Evolutionary conservation across 345 rosid genomes (phyloP).

Genomic region (Turritis glabra): DNA sequence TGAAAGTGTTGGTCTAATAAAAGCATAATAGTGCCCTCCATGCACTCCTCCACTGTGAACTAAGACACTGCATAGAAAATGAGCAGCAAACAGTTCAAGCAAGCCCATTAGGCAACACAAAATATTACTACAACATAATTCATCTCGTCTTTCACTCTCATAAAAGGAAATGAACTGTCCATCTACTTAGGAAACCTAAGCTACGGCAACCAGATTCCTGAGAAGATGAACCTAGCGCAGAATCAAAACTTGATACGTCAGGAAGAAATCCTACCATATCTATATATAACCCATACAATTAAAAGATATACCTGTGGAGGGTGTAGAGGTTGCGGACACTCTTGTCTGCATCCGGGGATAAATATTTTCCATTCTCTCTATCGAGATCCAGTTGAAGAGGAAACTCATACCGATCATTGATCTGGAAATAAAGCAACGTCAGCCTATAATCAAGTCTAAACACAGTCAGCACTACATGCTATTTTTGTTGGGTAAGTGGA

Average conservation of each 20-base stretch:
- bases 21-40: conserved; percentile 98
- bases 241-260: conserved; percentile 1
- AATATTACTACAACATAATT: neutral
- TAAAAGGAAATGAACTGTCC: neutral
- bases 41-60: conserved; percentile 99
- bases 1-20: conserved; percentile 87
- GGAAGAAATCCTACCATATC: neutral
- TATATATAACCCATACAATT: neutral
- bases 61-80: conserved; percentile 62
- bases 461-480: conserved; percentile 9
- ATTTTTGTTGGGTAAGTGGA: conserved; percentile 10
- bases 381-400: conserved; percentile 96
- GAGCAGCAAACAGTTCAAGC: conserved; percentile 23
- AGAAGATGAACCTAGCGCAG: conserved; percentile 6
- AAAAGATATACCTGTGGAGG: conserved; percentile 70
- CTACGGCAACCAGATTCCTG: neutral
- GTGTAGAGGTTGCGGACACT: conserved; percentile 89
- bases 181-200: neutral
- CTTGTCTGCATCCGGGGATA: conserved; percentile 91
- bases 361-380: conserved; percentile 78
- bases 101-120: conserved; percentile 1
- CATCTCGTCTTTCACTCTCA: conserved; percentile 9
- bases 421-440: conserved; percentile 46
- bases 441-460: conserved; percentile 15
- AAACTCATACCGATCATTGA: conserved; percentile 95